Conservation (phyloP, 1,284 basidiomycete species). For the Ustanciosporium gigantosporum region DNA sequence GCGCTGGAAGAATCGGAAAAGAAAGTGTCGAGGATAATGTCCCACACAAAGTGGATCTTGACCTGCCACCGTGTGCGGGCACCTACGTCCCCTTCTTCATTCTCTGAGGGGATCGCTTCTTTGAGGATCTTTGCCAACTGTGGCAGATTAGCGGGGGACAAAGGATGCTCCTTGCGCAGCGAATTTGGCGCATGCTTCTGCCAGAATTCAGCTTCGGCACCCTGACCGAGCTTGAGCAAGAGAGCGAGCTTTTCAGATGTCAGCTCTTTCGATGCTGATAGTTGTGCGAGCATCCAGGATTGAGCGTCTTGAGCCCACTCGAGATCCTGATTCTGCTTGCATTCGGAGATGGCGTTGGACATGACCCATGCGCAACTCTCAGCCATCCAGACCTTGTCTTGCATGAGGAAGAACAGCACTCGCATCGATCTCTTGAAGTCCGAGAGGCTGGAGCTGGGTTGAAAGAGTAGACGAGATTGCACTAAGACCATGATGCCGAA, state of each 20-base stretch:
- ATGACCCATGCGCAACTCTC: conserved; percentile 86
- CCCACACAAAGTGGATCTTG: conserved; percentile 90
- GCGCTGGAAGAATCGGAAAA: conserved; percentile 64
- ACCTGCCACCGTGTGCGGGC: conserved; percentile 73
- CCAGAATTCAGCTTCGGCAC: conserved; percentile 18
- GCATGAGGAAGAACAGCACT: conserved; percentile 73
- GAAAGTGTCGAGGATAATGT: conserved; percentile 76
- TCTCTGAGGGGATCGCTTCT: conserved; percentile 67
- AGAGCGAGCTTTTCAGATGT: conserved; percentile 86
- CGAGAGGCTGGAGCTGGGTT: conserved; percentile 67
- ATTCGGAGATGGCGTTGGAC: conserved; percentile 23
- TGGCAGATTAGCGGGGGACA: conserved; percentile 73
- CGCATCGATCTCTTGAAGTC: conserved; percentile 71
- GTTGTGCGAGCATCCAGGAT: conserved; percentile 27
- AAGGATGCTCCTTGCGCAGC: conserved; percentile 71
- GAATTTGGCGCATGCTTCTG: conserved; percentile 49
- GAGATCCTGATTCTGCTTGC: conserved; percentile 9
- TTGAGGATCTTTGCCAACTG: conserved; percentile 67
- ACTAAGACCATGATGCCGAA: conserved; percentile 74
- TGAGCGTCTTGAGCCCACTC: conserved; percentile 36
- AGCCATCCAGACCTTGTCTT: conserved; percentile 85
- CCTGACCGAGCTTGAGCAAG: conserved; percentile 67
- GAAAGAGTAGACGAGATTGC: conserved; percentile 68
- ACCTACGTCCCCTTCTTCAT: conserved; percentile 65
- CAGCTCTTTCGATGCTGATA: conserved; percentile 66